Evolutionary conservation across 805 yeast species (phyloP).

Genomic region (Yarrowia hollandica): DNA sequence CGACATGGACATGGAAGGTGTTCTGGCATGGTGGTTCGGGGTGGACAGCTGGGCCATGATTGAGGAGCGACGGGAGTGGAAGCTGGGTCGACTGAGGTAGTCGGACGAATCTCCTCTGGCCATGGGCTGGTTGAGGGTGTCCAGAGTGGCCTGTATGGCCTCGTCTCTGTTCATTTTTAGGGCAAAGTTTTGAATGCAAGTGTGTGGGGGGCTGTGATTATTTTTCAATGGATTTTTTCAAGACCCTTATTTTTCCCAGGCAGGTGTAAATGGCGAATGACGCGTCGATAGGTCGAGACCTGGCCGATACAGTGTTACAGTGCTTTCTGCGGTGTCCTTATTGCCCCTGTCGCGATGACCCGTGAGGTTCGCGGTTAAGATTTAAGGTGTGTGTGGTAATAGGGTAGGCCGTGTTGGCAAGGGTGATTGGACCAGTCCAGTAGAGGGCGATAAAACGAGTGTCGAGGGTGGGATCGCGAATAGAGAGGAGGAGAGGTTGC

Average conservation of each 20-base stretch:
- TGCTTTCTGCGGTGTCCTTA: neutral
- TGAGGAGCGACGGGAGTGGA: slow-evolving; percentile 13
- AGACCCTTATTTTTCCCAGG: no score
- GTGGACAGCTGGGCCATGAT: slow-evolving; percentile 26
- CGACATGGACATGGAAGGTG: slow-evolving; percentile 15
- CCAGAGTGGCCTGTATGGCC: slow-evolving; percentile 25
- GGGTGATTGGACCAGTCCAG: neutral
- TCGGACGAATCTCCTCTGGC: slow-evolving; percentile 3
- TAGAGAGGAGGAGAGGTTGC: neutral
- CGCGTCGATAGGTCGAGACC: neutral
- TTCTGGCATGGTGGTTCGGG: slow-evolving; percentile 14
- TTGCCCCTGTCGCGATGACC: slow-evolving; percentile 23
- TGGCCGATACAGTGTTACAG: neutral
- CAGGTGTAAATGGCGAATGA: no score
- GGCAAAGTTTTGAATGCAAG: neutral
- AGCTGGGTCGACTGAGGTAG: neutral
- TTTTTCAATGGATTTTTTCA: no score
- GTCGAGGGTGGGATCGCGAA: neutral
- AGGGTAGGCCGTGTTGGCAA: neutral
- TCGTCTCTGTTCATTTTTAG: slow-evolving; percentile 20
- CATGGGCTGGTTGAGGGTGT: slow-evolving; percentile 26
- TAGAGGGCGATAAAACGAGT: neutral
- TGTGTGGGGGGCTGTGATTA: neutral
- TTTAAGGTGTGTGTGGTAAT: neutral
- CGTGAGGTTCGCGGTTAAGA: slow-evolving; percentile 20